Evolutionary conservation across 768 basidiomycete genomes (phyloP).

Genomic region (Amylocystis lapponica): DNA sequence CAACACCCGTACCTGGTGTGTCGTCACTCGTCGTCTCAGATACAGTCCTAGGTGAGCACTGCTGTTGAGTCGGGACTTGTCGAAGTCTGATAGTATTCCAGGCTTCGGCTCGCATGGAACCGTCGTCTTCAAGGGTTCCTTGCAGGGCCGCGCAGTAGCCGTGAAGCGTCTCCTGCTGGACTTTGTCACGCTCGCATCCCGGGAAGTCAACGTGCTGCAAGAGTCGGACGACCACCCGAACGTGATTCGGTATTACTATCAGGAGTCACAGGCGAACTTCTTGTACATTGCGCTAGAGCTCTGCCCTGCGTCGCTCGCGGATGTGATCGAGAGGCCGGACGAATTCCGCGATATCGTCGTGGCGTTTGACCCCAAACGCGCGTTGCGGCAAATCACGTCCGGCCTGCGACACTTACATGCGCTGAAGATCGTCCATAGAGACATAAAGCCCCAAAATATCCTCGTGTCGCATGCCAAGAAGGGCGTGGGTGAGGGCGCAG

Average conservation of each 20-base stretch:
- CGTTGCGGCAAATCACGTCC: conserved; percentile 78
- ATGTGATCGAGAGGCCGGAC: conserved; percentile 77
- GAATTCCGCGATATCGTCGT: conserved; percentile 72
- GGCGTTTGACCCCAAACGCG: conserved; percentile 82
- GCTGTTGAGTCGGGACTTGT: no score
- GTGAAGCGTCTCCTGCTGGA: conserved; percentile 94
- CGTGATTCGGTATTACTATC: conserved; percentile 97
- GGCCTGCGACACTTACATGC: conserved; percentile 89
- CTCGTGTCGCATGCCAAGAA: conserved; percentile 71
- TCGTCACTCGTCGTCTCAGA: conserved; percentile 70
- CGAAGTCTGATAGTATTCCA: conserved; percentile 33
- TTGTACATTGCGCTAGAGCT: conserved; percentile 97
- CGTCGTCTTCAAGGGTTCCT: conserved; percentile 87
- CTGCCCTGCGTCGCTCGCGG: conserved; percentile 85
- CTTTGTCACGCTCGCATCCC: conserved; percentile 89
- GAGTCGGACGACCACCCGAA: conserved; percentile 98
- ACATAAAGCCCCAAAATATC: conserved; percentile 99
- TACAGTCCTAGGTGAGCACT: conserved; percentile 57
- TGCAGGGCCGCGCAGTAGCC: conserved; percentile 98
- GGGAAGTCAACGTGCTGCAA: conserved; percentile 92
- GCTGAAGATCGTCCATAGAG: conserved; percentile 94
- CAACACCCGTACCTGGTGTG: conserved; percentile 15
- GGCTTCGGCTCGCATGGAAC: conserved; percentile 97
- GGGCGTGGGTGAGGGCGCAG: conserved; percentile 38
- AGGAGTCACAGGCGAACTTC: conserved; percentile 90